phyloP scores from a whole-genome alignment of 768 basidiomycete species.

The Sistotremastrum suecicum region DNA sequence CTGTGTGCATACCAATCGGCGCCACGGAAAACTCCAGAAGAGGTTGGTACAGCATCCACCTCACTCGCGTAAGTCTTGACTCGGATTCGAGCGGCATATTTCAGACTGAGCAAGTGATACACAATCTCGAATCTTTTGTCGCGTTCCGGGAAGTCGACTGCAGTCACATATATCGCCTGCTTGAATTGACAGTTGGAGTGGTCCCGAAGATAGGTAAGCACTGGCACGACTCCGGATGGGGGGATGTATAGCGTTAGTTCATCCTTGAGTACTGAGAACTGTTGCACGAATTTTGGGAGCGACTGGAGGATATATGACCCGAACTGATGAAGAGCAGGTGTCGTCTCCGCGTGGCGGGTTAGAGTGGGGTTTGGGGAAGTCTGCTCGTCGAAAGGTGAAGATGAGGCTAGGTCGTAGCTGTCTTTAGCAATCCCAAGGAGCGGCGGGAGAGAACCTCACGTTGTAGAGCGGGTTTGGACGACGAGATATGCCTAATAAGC shows the following conservation, averaged over 20 bases:
- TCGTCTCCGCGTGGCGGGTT: slow-evolving; percentile 54
- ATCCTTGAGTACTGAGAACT: slow-evolving; percentile 94
- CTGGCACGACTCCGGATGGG: slow-evolving; percentile 69
- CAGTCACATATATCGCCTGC: slow-evolving; percentile 82
- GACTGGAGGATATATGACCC: slow-evolving; percentile 89
- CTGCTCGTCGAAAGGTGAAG: slow-evolving; percentile 76
- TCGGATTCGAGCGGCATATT: slow-evolving; percentile 69
- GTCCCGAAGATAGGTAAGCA: slow-evolving; percentile 86
- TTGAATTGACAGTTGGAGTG: slow-evolving; percentile 95
- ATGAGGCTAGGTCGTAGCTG: slow-evolving; percentile 29
- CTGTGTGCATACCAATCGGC: slow-evolving; percentile 69
- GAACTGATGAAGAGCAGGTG: slow-evolving; percentile 75
- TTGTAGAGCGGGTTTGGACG: too few relatives aligned
- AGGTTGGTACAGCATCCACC: slow-evolving; percentile 80
- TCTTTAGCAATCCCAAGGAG: too few relatives aligned
- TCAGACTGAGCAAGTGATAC: slow-evolving; percentile 81
- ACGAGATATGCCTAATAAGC: too few relatives aligned
- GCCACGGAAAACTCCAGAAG: slow-evolving; percentile 63
- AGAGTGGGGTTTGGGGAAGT: slow-evolving; percentile 80
- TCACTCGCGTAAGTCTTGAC: slow-evolving; percentile 98
- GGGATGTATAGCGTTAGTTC: slow-evolving; percentile 83
- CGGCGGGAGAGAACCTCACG: too few relatives aligned
- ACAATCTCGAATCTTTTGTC: slow-evolving; percentile 94
- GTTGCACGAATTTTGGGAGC: slow-evolving; percentile 94
- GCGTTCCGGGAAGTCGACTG: slow-evolving; percentile 88